Evolutionary conservation across 768 basidiomycete genomes (phyloP), one percentile per base, ranked within the genome.

Genomic region (Pleurotus eryngii): DNA sequence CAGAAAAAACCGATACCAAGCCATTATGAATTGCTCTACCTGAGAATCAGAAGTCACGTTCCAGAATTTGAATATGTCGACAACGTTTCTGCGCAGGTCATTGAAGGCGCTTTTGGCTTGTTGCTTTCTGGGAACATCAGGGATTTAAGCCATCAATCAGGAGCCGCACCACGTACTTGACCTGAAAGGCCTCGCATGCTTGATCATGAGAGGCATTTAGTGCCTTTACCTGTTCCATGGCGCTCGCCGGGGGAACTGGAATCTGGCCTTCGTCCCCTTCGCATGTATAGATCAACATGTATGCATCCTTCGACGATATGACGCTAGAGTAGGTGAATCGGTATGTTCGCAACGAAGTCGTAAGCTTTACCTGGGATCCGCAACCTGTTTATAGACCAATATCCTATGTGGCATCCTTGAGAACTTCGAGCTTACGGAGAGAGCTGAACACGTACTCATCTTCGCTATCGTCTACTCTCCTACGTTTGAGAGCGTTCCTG

Each of bases 251-350:
- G 27, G 87, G 87, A 35, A 62, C 56, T 1, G 78, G 77, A 38
- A 69, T 55, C 18, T 60, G 40, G 59, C 58, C 53, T 12, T 22
- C n/a, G 18, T 30, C 17, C 11, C 58, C 64, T 61, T 75, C 78
- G 9, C 84, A 82, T 38, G 83, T 81, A 70, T 98, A 98, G 55
- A 98, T 86, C 30, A 98, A 80, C 94, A 98, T 96, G 71, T 98
- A 97, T 5, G 92, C 93, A 63, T 97, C 93, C 71, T 82, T 89
- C 1, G 93, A 94, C 2, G 82, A 76, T 61, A 89, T 78, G 39
- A 77, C 74, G 59, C 80, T 82, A 63, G 53, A 24, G 18, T n/a
- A 24, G 15, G 39, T 54, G 59, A 20, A 54, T 55, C 57, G 63
- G 60, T 27, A 37, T 42, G 27, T 18, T 26, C 47, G 56, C 48